Conservation (phyloP, 495 filamentous ascomycete genomes). For the Lineolata rhizophorae region DNA sequence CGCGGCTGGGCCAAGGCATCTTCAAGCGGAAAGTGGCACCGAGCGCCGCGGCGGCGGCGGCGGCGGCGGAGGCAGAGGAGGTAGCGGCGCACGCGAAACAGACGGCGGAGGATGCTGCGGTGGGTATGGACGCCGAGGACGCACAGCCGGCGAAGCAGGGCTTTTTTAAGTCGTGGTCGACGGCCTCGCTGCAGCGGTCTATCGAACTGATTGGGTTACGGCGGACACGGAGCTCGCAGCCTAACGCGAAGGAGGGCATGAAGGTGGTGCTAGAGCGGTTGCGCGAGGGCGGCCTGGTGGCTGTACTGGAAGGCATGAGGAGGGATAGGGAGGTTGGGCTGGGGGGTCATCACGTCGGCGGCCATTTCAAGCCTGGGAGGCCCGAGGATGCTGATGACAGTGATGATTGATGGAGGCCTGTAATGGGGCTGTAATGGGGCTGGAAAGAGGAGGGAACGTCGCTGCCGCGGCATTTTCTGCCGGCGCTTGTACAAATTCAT, state of each 20-base stretch:
- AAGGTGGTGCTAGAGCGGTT: conserved; percentile 75
- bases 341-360: too few relatives aligned
- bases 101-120: conserved; percentile 21
- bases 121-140: conserved; percentile 20
- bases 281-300: conserved; percentile 61
- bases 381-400: too few relatives aligned
- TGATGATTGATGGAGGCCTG: too few relatives aligned
- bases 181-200: conserved; percentile 58
- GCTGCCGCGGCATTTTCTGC: too few relatives aligned
- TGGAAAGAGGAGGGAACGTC: too few relatives aligned
- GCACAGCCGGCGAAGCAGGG: conserved; percentile 30
- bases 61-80: conserved; percentile 42
- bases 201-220: conserved; percentile 78
- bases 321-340: too few relatives aligned
- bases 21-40: background rate
- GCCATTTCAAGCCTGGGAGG: too few relatives aligned
- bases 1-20: conserved; percentile 55
- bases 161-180: conserved; percentile 54
- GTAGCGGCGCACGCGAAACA: too few relatives aligned
- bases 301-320: conserved; percentile 67
- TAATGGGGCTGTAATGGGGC: too few relatives aligned
- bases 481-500: too few relatives aligned
- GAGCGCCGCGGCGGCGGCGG: background rate
- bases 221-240: conserved; percentile 59
- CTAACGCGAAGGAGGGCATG: conserved; percentile 89